phyloP scores from a whole-genome alignment of 2,329 filamentous ascomycete genomes.

The Immersiporthe knoxdaviesiana region DNA sequence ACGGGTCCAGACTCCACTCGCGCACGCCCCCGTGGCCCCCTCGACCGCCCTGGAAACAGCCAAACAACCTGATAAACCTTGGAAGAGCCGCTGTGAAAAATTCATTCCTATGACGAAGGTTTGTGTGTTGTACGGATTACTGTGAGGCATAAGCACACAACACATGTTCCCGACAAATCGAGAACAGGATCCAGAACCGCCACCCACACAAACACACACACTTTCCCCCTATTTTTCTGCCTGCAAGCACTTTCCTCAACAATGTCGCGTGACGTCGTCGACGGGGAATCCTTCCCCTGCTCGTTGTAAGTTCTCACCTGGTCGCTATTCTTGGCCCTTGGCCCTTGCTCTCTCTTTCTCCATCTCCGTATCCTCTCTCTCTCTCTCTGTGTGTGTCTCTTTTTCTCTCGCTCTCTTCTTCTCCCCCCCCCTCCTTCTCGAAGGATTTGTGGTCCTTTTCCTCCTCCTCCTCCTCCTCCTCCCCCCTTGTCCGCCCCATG shows the following conservation, averaged over 20 bases:
- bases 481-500: background rate
- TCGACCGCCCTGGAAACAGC: background rate
- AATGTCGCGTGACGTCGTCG: conserved; percentile 18
- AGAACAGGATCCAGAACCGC: background rate
- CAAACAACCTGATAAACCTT: conserved; percentile 10
- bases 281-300: conserved; percentile 60
- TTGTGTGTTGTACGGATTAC: background rate
- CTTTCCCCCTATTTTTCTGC: background rate
- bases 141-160: no score
- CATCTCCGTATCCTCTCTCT: background rate
- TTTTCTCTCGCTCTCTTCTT: background rate
- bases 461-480: no score
- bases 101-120: conserved; percentile 14
- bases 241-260: conserved; percentile 10
- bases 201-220: background rate
- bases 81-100: conserved; percentile 8
- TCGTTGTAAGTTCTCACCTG: conserved; percentile 55
- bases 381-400: background rate
- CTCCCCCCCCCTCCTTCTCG: background rate
- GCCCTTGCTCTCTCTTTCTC: background rate
- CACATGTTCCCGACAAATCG: background rate
- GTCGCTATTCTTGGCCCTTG: conserved; percentile 28
- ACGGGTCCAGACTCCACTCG: conserved; percentile 7
- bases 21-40: no score
- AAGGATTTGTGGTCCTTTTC: background rate